These are phyloP conservation scores for Sequoia sempervirens DNA, from an alignment of 75 land plant species.

Conservation along the genomic window DNA sequence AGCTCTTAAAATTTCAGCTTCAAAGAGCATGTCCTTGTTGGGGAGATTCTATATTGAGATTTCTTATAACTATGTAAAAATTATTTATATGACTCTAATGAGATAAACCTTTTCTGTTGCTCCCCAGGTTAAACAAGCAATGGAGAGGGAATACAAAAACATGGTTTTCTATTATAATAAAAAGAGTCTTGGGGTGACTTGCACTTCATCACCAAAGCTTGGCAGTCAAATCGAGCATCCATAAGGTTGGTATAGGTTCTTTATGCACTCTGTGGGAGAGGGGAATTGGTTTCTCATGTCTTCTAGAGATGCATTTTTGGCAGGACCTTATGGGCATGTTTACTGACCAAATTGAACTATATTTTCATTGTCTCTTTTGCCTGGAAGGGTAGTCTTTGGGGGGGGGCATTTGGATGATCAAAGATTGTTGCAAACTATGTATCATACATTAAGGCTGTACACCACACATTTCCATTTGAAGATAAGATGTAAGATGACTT, in stretches of 20 bases:
- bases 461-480: background rate
- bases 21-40: background rate
- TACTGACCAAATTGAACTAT: background rate
- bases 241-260: background rate
- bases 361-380: background rate
- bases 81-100: background rate
- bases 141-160: background rate
- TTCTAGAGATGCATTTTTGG: background rate
- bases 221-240: background rate
- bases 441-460: background rate
- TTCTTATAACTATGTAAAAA: background rate
- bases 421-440: background rate
- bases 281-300: background rate
- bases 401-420: background rate
- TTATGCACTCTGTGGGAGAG: background rate
- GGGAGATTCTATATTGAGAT: background rate
- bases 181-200: background rate
- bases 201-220: background rate
- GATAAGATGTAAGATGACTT: background rate
- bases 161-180: no score
- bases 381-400: background rate
- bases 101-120: background rate
- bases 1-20: background rate
- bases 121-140: background rate
- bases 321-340: background rate